phyloP scores from a whole-genome alignment of 2,329 filamentous ascomycete genomes.

The Penicillium sp. region DNA sequence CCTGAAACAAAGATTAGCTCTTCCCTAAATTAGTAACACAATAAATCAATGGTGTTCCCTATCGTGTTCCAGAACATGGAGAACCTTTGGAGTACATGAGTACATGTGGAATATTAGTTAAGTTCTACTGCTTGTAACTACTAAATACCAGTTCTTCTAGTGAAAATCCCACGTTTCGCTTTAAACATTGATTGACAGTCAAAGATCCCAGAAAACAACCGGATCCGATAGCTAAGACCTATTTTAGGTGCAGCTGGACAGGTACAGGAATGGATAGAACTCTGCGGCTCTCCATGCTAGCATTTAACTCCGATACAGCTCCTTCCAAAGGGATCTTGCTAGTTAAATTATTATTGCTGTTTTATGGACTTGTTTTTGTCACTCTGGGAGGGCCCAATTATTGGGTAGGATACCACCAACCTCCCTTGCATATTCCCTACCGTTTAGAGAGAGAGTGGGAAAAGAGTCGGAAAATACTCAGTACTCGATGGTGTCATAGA shows the following conservation, averaged over 20 bases:
- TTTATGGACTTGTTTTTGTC: not conserved
- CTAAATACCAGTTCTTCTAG: too few species aligned
- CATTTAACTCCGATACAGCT: not conserved
- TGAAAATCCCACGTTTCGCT: too few species aligned
- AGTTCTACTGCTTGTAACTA: too few species aligned
- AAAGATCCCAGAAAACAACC: not conserved
- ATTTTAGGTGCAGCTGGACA: conserved; percentile 6
- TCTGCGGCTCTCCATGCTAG: conserved; percentile 1
- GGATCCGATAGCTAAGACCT: not conserved
- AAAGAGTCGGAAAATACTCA: not conserved
- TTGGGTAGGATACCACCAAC: too few species aligned
- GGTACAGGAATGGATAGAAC: not conserved
- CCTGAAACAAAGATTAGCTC: too few species aligned
- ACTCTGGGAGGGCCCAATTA: not conserved
- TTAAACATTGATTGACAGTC: not conserved
- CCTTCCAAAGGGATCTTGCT: not conserved
- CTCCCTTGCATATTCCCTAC: too few species aligned
- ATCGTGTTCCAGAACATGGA: too few species aligned
- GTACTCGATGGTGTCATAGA: not conserved
- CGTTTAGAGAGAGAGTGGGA: too few species aligned
- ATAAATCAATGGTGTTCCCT: too few species aligned
- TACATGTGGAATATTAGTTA: too few species aligned
- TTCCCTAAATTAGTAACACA: too few species aligned
- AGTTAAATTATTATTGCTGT: not conserved
- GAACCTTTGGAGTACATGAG: too few species aligned